phyloP scores from a whole-genome alignment of 805 yeast genomes.

The Cyberlindnera misumaiensis region DNA sequence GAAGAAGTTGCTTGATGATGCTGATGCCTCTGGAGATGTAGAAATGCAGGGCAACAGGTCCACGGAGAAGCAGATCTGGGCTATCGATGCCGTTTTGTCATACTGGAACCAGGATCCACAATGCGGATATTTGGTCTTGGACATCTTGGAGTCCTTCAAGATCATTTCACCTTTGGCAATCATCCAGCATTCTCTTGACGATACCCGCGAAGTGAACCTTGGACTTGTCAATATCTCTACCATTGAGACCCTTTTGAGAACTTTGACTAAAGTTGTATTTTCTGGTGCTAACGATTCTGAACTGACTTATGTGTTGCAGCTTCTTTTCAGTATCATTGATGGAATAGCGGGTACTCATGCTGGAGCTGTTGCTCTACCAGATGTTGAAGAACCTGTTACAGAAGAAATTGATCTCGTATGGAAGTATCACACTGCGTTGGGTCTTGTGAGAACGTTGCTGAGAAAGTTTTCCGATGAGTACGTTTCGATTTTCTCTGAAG shows the following conservation, averaged over 20 bases:
- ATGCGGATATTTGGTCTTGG: conserved; percentile 54
- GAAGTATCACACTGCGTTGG: conserved; percentile 34
- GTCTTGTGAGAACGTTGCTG: conserved; percentile 32
- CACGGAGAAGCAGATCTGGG: conserved; percentile 32
- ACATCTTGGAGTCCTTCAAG: conserved; percentile 40
- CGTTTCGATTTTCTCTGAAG: conserved; percentile 23
- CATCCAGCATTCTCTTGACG: conserved; percentile 36
- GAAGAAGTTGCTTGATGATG: conserved; percentile 22
- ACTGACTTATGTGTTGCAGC: conserved; percentile 25
- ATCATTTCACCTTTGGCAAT: conserved; percentile 37
- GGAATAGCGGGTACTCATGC: conserved; percentile 15
- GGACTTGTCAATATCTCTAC: conserved; percentile 40
- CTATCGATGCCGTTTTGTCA: conserved; percentile 49
- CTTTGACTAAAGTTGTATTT: conserved; percentile 23
- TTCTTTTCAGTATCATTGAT: conserved; percentile 19
- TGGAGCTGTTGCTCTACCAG: conserved; percentile 20
- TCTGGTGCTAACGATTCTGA: conserved; percentile 18
- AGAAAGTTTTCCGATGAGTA: conserved; percentile 42
- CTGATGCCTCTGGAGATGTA: conserved; percentile 3
- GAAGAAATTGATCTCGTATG: conserved; percentile 31
- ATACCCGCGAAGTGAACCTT: conserved; percentile 25
- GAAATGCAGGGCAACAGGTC: conserved; percentile 5
- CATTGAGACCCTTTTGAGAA: conserved; percentile 36
- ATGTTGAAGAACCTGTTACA: conserved; percentile 22
- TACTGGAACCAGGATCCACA: conserved; percentile 64